Evolutionary conservation across 139 green algal genomes (phyloP), one percentile per base, ranked within the genome.

Genomic region (Chlamydomonas sphaeroides): DNA sequence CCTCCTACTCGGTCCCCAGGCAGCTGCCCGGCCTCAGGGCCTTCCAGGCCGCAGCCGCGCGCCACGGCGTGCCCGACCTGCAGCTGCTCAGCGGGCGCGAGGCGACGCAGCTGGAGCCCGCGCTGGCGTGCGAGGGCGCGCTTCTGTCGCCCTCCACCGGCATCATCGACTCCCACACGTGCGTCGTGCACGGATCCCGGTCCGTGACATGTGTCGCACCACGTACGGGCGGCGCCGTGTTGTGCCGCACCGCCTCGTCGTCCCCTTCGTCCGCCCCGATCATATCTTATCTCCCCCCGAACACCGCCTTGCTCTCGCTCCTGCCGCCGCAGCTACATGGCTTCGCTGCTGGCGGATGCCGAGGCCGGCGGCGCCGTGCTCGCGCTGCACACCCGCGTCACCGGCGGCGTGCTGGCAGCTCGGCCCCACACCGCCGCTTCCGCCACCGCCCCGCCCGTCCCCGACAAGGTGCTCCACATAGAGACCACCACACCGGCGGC

Each of bases 71-170:
- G 66, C 30, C 68, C 20, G 93, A 96, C 80, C 85, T 98, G 66
- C 39, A 86, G 66, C 84, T 86, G 79, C 74, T 98, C 11, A 86
- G 80, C 17, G 65, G 23, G 7, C n/a, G 45, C 5, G 86, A 95
- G 39, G 92, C 82, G 14, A 28, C 18, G 5, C 49, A 48, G 6
- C 68, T 96, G 84, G 94, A 98, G 90, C 95, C 95, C 2, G 89
- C 72, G 23, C 84, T 96, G 36, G 45, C 41, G 1, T 91, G 83
- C 74, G 1, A 61, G 20, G 95, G 89, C 0, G 95, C 90, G 5
- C 76, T 98, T 78, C 85, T 93, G 57, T 98, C 95, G 30, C 94
- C 95, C 2, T 93, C 85, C 38, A 97, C 95, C 7, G 95, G 94
- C 79, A 95, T 98, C 36, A 26, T 98, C 3, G 93, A 96, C 90